Evolutionary conservation across 805 yeast genomes (phyloP), one percentile per base, ranked within the genome.

Genomic region (Danielia oregonensis): DNA sequence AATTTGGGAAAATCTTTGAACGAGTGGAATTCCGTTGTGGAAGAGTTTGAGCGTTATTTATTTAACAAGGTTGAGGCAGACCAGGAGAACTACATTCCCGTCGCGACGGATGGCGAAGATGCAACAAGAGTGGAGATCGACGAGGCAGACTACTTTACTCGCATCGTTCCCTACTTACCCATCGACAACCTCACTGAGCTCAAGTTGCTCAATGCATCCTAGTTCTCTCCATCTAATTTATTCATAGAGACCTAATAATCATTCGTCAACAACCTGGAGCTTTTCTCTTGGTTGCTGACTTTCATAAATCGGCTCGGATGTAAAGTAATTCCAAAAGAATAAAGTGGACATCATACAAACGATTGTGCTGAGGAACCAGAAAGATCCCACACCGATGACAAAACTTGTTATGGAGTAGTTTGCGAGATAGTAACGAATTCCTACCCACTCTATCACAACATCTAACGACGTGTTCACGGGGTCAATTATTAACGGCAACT

Each of bases 1-100:
- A 27, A 36, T 4, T 46, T 72, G 22, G 81, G 79, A 8, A 67
- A 68, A 35, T 61, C 75, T 6, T 46, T 78, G 33, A 72, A 69
- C 45, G 84, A 77, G 44, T 73, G 79, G 71, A 68, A 70, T 36
- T 21, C 37, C 3, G 53, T 63, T 26, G 70, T 74, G 15, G 61
- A 63, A 10, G 79, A 74, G 44, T 72, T 72, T 49, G 74, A 70
- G 43, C 34, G 40, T 4, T 74, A 63, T 39, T 51, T 70, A 39
- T 49, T 48, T 33, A 48, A 46, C 6, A 52, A 59, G 31, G 57
- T 48, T 18, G 51, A 48, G 32, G 37, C 46, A 2, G 48, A 45
- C 35, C 48, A 39, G 32, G 39, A 42, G 17, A 35, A 39, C 28
- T 31, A 24, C 21, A 21, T 42, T 17, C 46, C 44, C 5, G 29